Percentiles rank a stretch among this genome's conserved stretches.
These are phyloP conservation scores for Candida ficus DNA, from an alignment of 805 yeast species.

Conservation along the genomic window DNA sequence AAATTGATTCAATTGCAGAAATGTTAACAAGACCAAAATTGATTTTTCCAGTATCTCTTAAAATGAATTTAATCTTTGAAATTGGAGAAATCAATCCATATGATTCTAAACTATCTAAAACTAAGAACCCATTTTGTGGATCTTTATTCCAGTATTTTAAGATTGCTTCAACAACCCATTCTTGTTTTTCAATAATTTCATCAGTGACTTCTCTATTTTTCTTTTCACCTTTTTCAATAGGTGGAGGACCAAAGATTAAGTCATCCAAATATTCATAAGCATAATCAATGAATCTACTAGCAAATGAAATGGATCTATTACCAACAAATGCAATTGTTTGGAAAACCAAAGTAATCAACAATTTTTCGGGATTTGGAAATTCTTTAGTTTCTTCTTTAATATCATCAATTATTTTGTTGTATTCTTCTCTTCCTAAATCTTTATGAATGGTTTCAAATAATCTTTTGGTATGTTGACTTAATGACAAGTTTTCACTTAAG, in stretches of 20 bases:
- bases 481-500: slow-evolving; percentile 32
- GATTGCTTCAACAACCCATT: slow-evolving; percentile 49
- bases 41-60: slow-evolving; percentile 29
- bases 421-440: slow-evolving; percentile 25
- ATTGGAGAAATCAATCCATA: slow-evolving; percentile 37
- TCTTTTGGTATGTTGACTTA: slow-evolving; percentile 30
- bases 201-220: neutral
- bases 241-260: slow-evolving; percentile 14
- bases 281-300: slow-evolving; percentile 48
- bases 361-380: slow-evolving; percentile 34
- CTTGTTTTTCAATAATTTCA: slow-evolving; percentile 27
- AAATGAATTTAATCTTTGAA: slow-evolving; percentile 39
- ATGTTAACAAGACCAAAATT: slow-evolving; percentile 37
- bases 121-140: slow-evolving; percentile 59
- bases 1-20: slow-evolving; percentile 40
- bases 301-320: slow-evolving; percentile 79
- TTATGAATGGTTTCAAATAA: slow-evolving; percentile 35
- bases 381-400: slow-evolving; percentile 26
- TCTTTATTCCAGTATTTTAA: slow-evolving; percentile 61
- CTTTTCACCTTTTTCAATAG: neutral
- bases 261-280: slow-evolving; percentile 32
- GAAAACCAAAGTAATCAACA: slow-evolving; percentile 56
- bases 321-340: slow-evolving; percentile 80
- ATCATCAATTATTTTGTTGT: slow-evolving; percentile 25
- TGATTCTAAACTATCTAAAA: slow-evolving; percentile 46